Percentiles rank a stretch among this genome's conserved stretches.
These are phyloP conservation scores for Trichophaea hybrida DNA, from an alignment of 2,329 filamentous ascomycete species.

Conservation along the genomic window DNA sequence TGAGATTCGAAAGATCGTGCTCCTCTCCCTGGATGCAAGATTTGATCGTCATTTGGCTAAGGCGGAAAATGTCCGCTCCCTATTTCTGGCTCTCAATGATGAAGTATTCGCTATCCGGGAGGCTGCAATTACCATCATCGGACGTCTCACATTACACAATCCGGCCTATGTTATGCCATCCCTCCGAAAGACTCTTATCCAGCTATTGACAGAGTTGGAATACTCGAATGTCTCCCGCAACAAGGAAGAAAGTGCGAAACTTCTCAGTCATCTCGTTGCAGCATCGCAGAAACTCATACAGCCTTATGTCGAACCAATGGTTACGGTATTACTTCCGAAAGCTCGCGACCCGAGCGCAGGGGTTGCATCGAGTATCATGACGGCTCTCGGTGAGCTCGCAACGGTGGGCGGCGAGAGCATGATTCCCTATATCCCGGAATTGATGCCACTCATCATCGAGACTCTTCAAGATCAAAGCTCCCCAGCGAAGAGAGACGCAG, in stretches of 20 bases:
- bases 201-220: slow-evolving; percentile 88
- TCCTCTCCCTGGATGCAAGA: slow-evolving; percentile 76
- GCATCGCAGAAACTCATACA: slow-evolving; percentile 88
- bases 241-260: slow-evolving; percentile 89
- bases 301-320: slow-evolving; percentile 93
- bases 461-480: slow-evolving; percentile 90
- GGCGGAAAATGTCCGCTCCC: slow-evolving; percentile 87
- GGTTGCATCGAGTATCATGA: slow-evolving; percentile 87
- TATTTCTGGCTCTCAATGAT: slow-evolving; percentile 92
- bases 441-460: slow-evolving; percentile 92
- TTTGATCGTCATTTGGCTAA: slow-evolving; percentile 96
- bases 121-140: slow-evolving; percentile 90
- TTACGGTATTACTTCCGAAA: slow-evolving; percentile 85
- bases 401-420: slow-evolving; percentile 90
- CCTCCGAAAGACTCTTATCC: slow-evolving; percentile 82
- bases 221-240: slow-evolving; percentile 88
- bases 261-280: slow-evolving; percentile 82
- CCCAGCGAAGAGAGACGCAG: slow-evolving; percentile 76
- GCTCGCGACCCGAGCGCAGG: slow-evolving; percentile 70
- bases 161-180: slow-evolving; percentile 97
- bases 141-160: slow-evolving; percentile 76
- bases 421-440: slow-evolving; percentile 72
- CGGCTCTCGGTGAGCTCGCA: slow-evolving; percentile 85
- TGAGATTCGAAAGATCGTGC: slow-evolving; percentile 74
- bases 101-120: slow-evolving; percentile 86